Evolutionary conservation across 2,329 filamentous ascomycete genomes (phyloP).

Genomic region (Mycocentrospora acerina): DNA sequence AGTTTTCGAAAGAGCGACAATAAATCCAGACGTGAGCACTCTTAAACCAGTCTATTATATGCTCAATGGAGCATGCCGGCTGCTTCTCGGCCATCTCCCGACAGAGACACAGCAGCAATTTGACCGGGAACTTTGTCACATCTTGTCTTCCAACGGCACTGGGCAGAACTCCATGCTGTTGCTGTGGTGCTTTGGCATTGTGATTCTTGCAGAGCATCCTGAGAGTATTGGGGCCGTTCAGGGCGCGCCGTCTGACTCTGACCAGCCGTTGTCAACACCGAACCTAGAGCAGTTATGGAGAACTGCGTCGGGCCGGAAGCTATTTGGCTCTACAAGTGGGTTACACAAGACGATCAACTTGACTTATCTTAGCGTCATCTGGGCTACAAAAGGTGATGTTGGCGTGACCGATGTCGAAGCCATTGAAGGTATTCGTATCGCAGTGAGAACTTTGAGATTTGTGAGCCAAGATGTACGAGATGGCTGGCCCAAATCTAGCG

Average conservation of each 20-base stretch:
- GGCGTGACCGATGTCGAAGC: constrained; percentile 29
- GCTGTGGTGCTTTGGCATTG: constrained; percentile 38
- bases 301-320: constrained; percentile 32
- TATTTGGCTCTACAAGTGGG: constrained; percentile 29
- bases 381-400: constrained; percentile 25
- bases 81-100: constrained; percentile 28
- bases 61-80: constrained; percentile 40
- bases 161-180: constrained; percentile 30
- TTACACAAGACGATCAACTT: constrained; percentile 34
- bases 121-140: constrained; percentile 29
- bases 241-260: not conserved
- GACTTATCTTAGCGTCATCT: constrained; percentile 33
- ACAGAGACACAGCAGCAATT: constrained; percentile 21
- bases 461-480: constrained; percentile 22
- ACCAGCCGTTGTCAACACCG: constrained; percentile 6
- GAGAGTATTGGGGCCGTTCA: constrained; percentile 3
- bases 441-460: constrained; percentile 26
- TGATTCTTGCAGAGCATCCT: constrained; percentile 29
- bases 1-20: constrained; percentile 30
- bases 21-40: constrained; percentile 22
- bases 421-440: constrained; percentile 35
- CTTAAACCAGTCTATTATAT: constrained; percentile 34
- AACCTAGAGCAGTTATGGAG: constrained; percentile 23
- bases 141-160: constrained; percentile 25
- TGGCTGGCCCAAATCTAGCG: constrained; percentile 24